Percentiles rank a stretch among this genome's conserved stretches.
Evolutionary conservation across 73 alveolate genomes (phyloP).

Genomic region (Uronychia setigera): DNA sequence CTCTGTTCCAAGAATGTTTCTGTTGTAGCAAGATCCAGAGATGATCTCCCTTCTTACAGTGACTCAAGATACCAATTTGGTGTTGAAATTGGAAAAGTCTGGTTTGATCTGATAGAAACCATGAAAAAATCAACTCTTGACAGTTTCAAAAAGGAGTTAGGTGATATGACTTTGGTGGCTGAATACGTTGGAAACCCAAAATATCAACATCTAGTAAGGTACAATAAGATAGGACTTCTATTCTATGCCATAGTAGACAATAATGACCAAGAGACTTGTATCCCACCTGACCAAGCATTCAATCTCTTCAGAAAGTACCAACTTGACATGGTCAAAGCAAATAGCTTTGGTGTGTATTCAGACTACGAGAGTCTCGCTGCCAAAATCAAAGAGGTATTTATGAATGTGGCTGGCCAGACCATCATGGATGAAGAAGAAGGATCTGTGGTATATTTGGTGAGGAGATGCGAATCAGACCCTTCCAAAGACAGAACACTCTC

Average conservation of each 20-base stretch:
- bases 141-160: constrained; percentile 65
- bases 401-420: constrained; percentile 76
- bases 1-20: constrained; percentile 88
- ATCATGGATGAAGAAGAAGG: constrained; percentile 92
- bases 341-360: constrained; percentile 69
- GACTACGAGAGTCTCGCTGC: constrained; percentile 70
- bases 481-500: constrained; percentile 52
- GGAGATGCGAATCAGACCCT: not conserved
- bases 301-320: constrained; percentile 71
- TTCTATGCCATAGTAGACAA: constrained; percentile 85
- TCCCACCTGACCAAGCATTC: constrained; percentile 79
- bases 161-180: constrained; percentile 84
- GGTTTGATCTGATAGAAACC: constrained; percentile 78
- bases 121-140: constrained; percentile 50
- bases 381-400: constrained; percentile 59
- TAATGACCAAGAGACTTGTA: constrained; percentile 57
- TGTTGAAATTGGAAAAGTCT: constrained; percentile 72
- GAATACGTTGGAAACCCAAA: constrained; percentile 88
- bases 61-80: constrained; percentile 78
- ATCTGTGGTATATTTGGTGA: constrained; percentile 79
- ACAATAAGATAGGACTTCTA: constrained; percentile 71
- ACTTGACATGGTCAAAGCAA: constrained; percentile 80
- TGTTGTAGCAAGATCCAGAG: constrained; percentile 60
- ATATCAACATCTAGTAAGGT: constrained; percentile 87
- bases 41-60: constrained; percentile 63